Evolutionary conservation across 371 early-diverging fungal genomes (phyloP), one percentile per base, ranked within the genome.

Genomic region (Mortierella sp.): DNA sequence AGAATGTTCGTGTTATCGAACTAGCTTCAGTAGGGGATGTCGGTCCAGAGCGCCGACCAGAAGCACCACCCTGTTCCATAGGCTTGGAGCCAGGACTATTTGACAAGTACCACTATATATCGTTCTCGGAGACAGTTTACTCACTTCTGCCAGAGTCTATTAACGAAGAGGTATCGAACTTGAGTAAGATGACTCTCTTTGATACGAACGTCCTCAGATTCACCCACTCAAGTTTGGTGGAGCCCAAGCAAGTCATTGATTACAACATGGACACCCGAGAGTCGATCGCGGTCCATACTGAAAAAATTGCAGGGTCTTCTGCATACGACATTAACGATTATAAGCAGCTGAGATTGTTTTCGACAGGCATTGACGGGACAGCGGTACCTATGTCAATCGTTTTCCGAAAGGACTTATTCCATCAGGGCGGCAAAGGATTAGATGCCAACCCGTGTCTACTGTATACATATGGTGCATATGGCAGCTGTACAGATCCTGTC

Each of bases 381-480:
- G 84, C 89, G 2, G 83, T 90, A 4, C 90, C 90, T 4, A 81
- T 90, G 63, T 88, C 88, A 58, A 76, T 90, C 8, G 90, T 90
- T 5, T 90, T 85, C 71, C 78, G 90, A 11, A 74, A 84, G 21
- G 88, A 90, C 67, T 53, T 79, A 32, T 43, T 79, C 22, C 62
- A 82, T 22, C 76, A 83, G 7, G 87, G 85, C 16, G 59, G 63
- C 1, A 62, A 59, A 59, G 78, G 65, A 48, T 76, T 38, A 62
- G 79, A 84, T 58, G 78, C 84, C 33, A 90, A 88, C 52, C 89
- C 89, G 1, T 76, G 77, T 43, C 73, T 90, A 43, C 72, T 89
- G 13, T 88, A 89, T 70, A 84, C 84, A 0, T 91, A 91, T 76
- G 91, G 88, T 11, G 88, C 91, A 2, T 89, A 91, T 75, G 90